Evolutionary conservation across 2,329 filamentous ascomycete species (phyloP), one percentile per base, ranked within the genome.

Genomic region (Fusarium newnesense): DNA sequence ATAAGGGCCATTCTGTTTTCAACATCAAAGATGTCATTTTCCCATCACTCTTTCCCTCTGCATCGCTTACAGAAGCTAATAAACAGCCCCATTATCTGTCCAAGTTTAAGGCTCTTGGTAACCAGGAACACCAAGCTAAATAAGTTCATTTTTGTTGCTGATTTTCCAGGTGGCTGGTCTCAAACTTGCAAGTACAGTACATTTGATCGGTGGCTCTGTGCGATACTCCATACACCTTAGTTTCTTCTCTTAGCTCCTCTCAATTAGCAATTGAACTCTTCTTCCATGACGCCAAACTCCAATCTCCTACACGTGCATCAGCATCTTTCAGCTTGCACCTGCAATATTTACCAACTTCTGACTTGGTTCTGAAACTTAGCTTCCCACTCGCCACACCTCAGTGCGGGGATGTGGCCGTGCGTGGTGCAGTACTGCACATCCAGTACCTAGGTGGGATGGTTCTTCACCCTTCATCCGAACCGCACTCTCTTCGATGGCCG

Each of bases 401-500:
- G 59, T 40, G 50, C 42, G 65, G 54, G 49, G 61, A 53, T 53
- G 65, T 69, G 65, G 65, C 67, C n/a, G 40, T 52, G 32, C 18
- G 63, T 74, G 71, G 72, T 67, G 63, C 32, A 69, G 59, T 26
- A 19, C 43, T 61, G 26, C 46, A 66, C 40, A 21, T 52, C 44
- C 34, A 53, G 16, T 32, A 24, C 24, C 24, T 24, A 54, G 56
- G 28, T 57, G 47, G 24, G 10, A 21, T 56, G 28, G 13, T 40
- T 49, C 52, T 58, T 69, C 65, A 75, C 42, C 71, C 65, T 54
- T 77, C 73, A 44, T 65, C 73, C 63, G 66, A 73, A 64, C 60
- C 72, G 80, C 40, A 83, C 78, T 66, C 80, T 78, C 58, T 81
- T 79, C 40, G 76, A 74, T 53, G 79, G 78, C 64, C 75, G 79